phyloP scores from a whole-genome alignment of 805 yeast genomes.

The Candida cerambycidarum region DNA sequence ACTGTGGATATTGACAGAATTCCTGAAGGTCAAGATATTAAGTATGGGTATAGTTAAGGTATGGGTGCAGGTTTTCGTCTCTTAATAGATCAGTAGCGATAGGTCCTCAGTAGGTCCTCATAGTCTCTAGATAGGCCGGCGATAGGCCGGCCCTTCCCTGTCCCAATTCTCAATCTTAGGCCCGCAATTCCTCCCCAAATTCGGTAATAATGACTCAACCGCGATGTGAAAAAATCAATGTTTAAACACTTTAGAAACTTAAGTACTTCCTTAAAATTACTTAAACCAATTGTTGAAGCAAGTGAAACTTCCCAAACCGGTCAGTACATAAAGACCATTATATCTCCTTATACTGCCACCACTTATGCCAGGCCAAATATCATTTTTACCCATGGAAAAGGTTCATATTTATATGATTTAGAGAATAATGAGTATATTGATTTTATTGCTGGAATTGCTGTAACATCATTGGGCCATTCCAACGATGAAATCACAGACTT shows the following conservation, averaged over 20 bases:
- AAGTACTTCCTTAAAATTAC: background rate
- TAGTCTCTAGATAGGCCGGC: too few relatives aligned
- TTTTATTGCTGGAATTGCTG: conserved; percentile 96
- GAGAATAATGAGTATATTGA: conserved; percentile 80
- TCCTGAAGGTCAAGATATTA: too few relatives aligned
- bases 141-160: too few relatives aligned
- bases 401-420: conserved; percentile 77
- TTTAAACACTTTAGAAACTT: conserved; percentile 1
- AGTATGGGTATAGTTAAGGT: too few relatives aligned
- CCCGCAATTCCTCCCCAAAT: background rate
- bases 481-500: conserved; percentile 73
- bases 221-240: conserved; percentile 5
- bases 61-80: too few relatives aligned
- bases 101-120: too few relatives aligned
- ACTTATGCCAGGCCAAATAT: conserved; percentile 79
- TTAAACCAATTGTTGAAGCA: conserved; percentile 7
- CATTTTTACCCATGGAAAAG: conserved; percentile 77
- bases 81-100: too few relatives aligned
- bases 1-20: conserved; percentile 33
- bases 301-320: conserved; percentile 29
- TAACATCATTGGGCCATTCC: conserved; percentile 90
- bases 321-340: conserved; percentile 44
- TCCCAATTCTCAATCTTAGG: too few relatives aligned
- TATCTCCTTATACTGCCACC: conserved; percentile 60
- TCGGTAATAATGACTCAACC: conserved; percentile 7